Percentiles rank a stretch among this genome's conserved stretches.
These are phyloP conservation scores for Alisma plantagoaquatica DNA, from an alignment of 106 monocot genomes.

Conservation along the genomic window DNA sequence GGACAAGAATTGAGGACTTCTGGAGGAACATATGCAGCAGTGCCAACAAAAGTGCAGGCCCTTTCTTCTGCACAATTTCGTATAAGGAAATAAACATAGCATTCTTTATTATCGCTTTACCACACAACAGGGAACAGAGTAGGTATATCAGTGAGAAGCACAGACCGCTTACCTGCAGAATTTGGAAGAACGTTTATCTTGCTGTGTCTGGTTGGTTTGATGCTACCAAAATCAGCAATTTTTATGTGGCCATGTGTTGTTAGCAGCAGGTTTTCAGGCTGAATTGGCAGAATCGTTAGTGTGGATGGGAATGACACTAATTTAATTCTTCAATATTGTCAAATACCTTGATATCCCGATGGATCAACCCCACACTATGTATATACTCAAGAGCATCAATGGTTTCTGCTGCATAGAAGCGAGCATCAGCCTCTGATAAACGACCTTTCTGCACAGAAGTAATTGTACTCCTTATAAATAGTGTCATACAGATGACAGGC, in stretches of 20 bases:
- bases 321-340: neutral
- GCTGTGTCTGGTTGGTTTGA: slow-evolving; percentile 77
- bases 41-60: slow-evolving; percentile 93
- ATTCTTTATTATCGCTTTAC: no score
- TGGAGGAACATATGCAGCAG: slow-evolving; percentile 95
- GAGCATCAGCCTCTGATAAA: slow-evolving; percentile 74
- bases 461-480: neutral
- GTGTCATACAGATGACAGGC: neutral
- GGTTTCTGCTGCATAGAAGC: slow-evolving; percentile 98
- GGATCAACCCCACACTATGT: slow-evolving; percentile 82
- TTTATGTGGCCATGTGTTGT: slow-evolving; percentile 89
- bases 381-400: slow-evolving; percentile 93
- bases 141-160: no score
- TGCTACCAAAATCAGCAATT: slow-evolving; percentile 96
- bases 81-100: no score
- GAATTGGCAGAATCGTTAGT: slow-evolving; percentile 32
- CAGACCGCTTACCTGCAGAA: slow-evolving; percentile 41
- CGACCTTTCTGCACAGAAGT: slow-evolving; percentile 63
- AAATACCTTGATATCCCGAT: slow-evolving; percentile 96
- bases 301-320: neutral
- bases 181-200: slow-evolving; percentile 69
- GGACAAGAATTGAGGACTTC: slow-evolving; percentile 96
- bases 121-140: no score
- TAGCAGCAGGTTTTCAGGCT: slow-evolving; percentile 97
- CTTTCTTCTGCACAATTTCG: slow-evolving; percentile 66